Base-by-base conservation (phyloP, 768 basidiomycete species). In the Basidioascus undulatus region DNA sequence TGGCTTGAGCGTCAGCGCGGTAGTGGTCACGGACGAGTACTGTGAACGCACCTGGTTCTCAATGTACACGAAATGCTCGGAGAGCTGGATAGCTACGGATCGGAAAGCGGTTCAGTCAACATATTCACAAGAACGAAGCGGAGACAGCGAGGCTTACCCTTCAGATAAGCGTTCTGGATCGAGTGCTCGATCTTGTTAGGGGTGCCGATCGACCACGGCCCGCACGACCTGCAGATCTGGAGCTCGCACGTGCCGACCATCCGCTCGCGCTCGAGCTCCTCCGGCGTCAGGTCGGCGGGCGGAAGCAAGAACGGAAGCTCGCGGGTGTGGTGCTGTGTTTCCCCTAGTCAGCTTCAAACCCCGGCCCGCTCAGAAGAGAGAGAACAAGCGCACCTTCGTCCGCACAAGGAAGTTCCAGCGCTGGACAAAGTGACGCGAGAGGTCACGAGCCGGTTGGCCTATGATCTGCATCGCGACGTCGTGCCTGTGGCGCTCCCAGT, bases 11-110 rank as follows among this genome's bases (percentile, higher is more conserved):
- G n/a, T n/a, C n/a, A n/a, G n/a, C n/a, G n/a, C n/a, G n/a, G n/a
- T n/a, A n/a, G n/a, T n/a, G n/a, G n/a, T n/a, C n/a, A n/a, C n/a
- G n/a, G n/a, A n/a, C n/a, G n/a, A n/a, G n/a, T n/a, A n/a, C n/a
- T n/a, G n/a, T n/a, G n/a, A 5, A 44, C 43, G 35, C n/a, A n/a
- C n/a, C 54, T 84, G 81, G 49, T 86, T 84, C 55, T 94, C 89
- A 47, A 98, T 92, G 61, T 98, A 98, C 26, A 98, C 80, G 54
- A 96, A 98, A 53, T 92, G 84, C 49, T 94, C 84, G 20, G 84
- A 87, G 52, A 79, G 62, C 53, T 87, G 75, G 40, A 92, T 92
- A 9, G 83, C 83, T 86, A n/a, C n/a, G n/a, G n/a, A n/a, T n/a
- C 30, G 18, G 35, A 13, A 19, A 11, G 21, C 32, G 13, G 26